Base-by-base conservation (phyloP, 2,329 filamentous ascomycete species). In the Phyllosticta paracitricarpa region DNA sequence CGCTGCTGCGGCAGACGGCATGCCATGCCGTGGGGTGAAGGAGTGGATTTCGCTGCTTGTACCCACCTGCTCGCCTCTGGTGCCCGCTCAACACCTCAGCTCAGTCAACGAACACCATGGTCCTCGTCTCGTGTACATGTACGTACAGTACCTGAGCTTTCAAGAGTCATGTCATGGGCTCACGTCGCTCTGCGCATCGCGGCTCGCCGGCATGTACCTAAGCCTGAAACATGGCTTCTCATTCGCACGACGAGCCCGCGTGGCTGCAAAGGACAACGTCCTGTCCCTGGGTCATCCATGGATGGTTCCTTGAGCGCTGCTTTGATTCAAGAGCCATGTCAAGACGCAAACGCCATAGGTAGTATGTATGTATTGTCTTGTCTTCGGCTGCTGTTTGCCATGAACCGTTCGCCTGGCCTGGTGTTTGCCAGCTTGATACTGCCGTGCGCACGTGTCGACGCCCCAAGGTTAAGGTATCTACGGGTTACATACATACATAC, bases 221-320 rank as follows among this genome's bases (percentile, higher is more conserved):
- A 22, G 35, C 51, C 57, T 58, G 57, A 58, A 58, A 58, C 57
- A 58, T 58, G 30, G 51, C 57, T 58, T 40, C 48, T 24, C 30
- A 58, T 59, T 59, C 58, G 59, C 59, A 61, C 59, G 59, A 53
- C 53, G 54, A 57, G 22, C 48, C 59, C 54, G 54, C 54, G 59
- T 61, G 59, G 59, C 59, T 53, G 56, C 51, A 52, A 54, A 58
- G 51, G 51, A 58, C 57, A 58, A 53, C 51, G 51, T 35, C 57
- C 25, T 25, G 51, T 53, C 26, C 57, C 52, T 58, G 57, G 57
- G 30, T 25, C 51, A 58, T 48, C 57, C 57, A 53, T 54, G 57
- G 57, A 22, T 22, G 19, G 19, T 22, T 22, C 19, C 19, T 52
- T 52, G 24, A 28, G 51, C 57, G 51, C 57, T 53, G 57, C 58